Evolutionary conservation across 2,329 filamentous ascomycete genomes (phyloP).

Genomic region (Colletotrichum simmondsii): DNA sequence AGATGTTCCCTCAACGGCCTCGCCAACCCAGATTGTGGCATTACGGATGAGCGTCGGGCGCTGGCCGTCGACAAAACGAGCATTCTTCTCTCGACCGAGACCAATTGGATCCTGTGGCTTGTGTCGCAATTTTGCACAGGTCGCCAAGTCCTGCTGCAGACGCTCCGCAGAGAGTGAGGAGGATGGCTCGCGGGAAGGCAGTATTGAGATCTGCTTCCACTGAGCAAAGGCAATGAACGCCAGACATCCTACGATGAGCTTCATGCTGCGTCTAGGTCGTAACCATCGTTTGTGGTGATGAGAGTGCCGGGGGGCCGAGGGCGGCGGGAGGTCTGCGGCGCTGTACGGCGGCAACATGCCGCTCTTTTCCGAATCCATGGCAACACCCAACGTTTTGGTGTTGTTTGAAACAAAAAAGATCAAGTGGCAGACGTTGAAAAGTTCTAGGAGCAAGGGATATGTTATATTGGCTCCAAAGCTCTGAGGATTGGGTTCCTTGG

Average conservation of each 20-base stretch:
- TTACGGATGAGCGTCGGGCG: slow-evolving; percentile 73
- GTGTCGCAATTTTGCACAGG: slow-evolving; percentile 65
- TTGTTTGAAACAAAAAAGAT: neutral
- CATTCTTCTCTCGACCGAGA: slow-evolving; percentile 67
- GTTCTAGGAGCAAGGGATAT: neutral
- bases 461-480: neutral
- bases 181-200: slow-evolving; percentile 33
- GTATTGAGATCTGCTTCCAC: slow-evolving; percentile 52
- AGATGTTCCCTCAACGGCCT: slow-evolving; percentile 63
- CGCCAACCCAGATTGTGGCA: slow-evolving; percentile 74
- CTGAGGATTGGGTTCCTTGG: slow-evolving; percentile 12
- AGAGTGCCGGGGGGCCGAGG: slow-evolving; percentile 32
- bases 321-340: slow-evolving; percentile 40
- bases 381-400: neutral
- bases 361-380: slow-evolving; percentile 48
- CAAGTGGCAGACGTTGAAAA: neutral
- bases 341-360: slow-evolving; percentile 56
- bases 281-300: slow-evolving; percentile 12
- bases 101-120: slow-evolving; percentile 67
- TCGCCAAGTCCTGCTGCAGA: slow-evolving; percentile 64
- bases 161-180: slow-evolving; percentile 59
- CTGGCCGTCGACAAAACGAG: slow-evolving; percentile 68
- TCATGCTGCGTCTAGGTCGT: slow-evolving; percentile 31
- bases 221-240: slow-evolving; percentile 62
- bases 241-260: slow-evolving; percentile 56